Base-by-base conservation (phyloP, 352 stramenopile genomes). In the Pythium scleroteichum region DNA sequence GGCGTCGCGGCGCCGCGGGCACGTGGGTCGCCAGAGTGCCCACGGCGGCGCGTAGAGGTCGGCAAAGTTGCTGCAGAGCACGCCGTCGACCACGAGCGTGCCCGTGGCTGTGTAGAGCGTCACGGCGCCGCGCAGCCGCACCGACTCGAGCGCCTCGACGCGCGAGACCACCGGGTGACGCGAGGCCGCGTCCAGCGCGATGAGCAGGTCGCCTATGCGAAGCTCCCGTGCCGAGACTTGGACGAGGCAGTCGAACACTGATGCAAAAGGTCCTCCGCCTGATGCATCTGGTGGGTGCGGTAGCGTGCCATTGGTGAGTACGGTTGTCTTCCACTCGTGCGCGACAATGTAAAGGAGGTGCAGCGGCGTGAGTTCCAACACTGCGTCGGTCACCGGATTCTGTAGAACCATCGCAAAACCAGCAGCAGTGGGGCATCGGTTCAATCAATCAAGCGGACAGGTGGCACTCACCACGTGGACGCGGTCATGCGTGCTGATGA, bases 41-140 rank as follows among this genome's bases (percentile, higher is more conserved):
- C n/a, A n/a, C 5, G 27, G 35, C 26, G 51, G 51, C 22, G 75
- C 78, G 40, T 92, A 92, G 40, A 76, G 75, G 68, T 89, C 80
- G 50, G 78, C 82, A 48, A 90, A 92, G 73, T 88, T 92, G 62
- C 80, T 89, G 63, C 82, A 92, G 40, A 90, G 66, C 56, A 79
- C 76, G 50, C 78, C 78, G 44, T 87, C 68, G 44, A 90, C 77
- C 50, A 92, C 75, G 42, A 90, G 19, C 46, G 82, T 88, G 63
- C 81, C 80, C n/a, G 71, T 72, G 35, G 66, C 79, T 8, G 79
- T 88, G 73, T 90, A 90, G 29, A 90, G 72, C 3, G 79, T 90
- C 39, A 82, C 65, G 23, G 73, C 78, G 2, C 73, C 66, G 22
- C 54, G 68, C 23, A 48, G 62, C 3, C 40, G 39, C 33, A 72